Conservation (phyloP, 1,139 yeast genomes). For the Suhomyces wounanorum region DNA sequence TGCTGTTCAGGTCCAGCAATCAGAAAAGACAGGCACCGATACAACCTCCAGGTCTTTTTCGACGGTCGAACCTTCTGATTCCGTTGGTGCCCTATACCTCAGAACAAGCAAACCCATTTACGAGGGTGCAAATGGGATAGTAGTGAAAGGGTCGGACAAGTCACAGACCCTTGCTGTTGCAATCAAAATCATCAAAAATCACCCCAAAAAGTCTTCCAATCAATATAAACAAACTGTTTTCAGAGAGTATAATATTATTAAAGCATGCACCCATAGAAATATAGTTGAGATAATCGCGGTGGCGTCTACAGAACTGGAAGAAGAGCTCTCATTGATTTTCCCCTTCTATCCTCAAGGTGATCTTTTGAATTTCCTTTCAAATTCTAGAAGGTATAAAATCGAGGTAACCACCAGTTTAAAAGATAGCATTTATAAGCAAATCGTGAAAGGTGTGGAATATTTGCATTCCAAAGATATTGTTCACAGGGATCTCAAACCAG, state of each 20-base stretch:
- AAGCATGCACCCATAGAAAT: constrained; percentile 30
- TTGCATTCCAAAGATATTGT: constrained; percentile 46
- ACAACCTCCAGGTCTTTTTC: constrained; percentile 1
- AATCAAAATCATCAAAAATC: constrained; percentile 36
- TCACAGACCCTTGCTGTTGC: constrained; percentile 19
- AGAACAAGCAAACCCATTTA: constrained; percentile 32
- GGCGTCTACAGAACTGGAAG: constrained; percentile 16
- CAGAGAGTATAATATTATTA: constrained; percentile 35
- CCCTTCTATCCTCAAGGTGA: constrained; percentile 53
- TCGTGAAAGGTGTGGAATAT: constrained; percentile 46
- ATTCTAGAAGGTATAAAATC: constrained; percentile 36
- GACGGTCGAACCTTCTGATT: neutral
- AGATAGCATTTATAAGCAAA: constrained; percentile 51
- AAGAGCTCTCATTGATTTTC: constrained; percentile 31
- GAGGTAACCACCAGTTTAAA: constrained; percentile 35
- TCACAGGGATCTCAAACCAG: constrained; percentile 60
- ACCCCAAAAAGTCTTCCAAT: constrained; percentile 16
- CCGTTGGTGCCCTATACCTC: constrained; percentile 17
- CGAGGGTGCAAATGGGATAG: constrained; percentile 49
- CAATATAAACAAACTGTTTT: constrained; percentile 24
- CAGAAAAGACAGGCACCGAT: neutral
- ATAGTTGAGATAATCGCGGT: constrained; percentile 35
- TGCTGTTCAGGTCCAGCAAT: neutral
- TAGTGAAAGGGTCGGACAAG: constrained; percentile 35
- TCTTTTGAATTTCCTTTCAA: constrained; percentile 43